Evolutionary conservation across 2,329 filamentous ascomycete genomes (phyloP).

Genomic region (Thielaviopsis euricoi): DNA sequence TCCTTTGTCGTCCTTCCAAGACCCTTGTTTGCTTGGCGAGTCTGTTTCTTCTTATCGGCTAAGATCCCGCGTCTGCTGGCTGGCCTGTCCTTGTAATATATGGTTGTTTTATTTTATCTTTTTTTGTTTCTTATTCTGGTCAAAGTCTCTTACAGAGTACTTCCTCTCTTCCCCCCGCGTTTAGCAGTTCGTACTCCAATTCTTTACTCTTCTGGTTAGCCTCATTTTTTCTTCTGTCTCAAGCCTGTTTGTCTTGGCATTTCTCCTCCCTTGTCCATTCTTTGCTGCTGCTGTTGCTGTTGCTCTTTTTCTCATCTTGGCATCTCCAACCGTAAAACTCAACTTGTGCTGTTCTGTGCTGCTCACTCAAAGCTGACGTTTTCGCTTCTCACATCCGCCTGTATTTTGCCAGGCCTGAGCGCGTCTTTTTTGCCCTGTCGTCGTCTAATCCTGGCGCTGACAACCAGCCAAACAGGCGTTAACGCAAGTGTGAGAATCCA

Average conservation of each 20-base stretch:
- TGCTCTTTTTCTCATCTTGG: not conserved
- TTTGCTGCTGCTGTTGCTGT: too few relatives aligned
- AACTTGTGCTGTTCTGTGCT: too few relatives aligned
- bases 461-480: too few relatives aligned
- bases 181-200: too few relatives aligned
- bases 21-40: not conserved
- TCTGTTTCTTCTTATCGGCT: not conserved
- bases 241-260: too few relatives aligned
- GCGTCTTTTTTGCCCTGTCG: not conserved
- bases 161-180: too few relatives aligned
- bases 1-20: not conserved
- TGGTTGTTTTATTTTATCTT: too few relatives aligned
- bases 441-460: not conserved
- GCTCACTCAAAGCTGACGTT: too few relatives aligned
- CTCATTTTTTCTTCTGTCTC: too few relatives aligned
- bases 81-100: not conserved
- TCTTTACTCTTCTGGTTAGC: too few relatives aligned
- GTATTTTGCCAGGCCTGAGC: not conserved
- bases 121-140: not conserved
- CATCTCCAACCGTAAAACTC: not conserved
- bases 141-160: not conserved
- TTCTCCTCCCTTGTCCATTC: too few relatives aligned
- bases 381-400: too few relatives aligned
- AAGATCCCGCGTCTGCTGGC: not conserved
- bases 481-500: not conserved